Conservation (phyloP, 192 early-diverging fungal genomes). For the Backusella mclennaniae region DNA sequence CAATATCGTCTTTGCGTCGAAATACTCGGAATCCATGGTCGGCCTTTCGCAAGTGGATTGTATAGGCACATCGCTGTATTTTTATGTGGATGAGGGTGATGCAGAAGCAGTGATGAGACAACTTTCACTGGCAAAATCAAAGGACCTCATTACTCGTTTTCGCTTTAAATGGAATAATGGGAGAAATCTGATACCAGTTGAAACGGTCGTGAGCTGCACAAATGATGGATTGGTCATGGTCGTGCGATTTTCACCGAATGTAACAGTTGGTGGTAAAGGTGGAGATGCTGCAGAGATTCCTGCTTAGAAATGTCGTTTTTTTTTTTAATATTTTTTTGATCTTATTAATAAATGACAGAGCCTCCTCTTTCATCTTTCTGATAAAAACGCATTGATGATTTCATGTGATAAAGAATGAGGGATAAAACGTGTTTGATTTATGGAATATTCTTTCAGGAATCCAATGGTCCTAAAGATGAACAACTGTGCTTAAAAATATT, state of each 20-base stretch:
- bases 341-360: too few species aligned
- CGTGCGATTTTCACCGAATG: slow-evolving; percentile 11
- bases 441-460: too few species aligned
- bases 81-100: slow-evolving; percentile 5
- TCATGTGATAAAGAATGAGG: too few species aligned
- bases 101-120: slow-evolving; percentile 5
- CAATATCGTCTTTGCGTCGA: slow-evolving; percentile 1
- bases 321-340: too few species aligned
- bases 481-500: too few species aligned
- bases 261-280: background rate
- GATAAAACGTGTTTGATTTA: too few species aligned
- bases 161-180: slow-evolving; percentile 23
- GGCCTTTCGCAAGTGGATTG: background rate
- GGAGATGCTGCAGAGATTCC: background rate
- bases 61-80: slow-evolving; percentile 9
- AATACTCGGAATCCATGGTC: background rate
- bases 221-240: slow-evolving; percentile 28
- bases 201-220: slow-evolving; percentile 17
- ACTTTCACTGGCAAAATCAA: background rate
- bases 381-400: too few species aligned
- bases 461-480: too few species aligned
- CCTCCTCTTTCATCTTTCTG: too few species aligned
- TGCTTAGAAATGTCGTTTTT: background rate
- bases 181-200: background rate
- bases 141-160: background rate